Evolutionary conservation across 805 yeast genomes (phyloP).

Genomic region (Zygosaccharomyces siamensis): DNA sequence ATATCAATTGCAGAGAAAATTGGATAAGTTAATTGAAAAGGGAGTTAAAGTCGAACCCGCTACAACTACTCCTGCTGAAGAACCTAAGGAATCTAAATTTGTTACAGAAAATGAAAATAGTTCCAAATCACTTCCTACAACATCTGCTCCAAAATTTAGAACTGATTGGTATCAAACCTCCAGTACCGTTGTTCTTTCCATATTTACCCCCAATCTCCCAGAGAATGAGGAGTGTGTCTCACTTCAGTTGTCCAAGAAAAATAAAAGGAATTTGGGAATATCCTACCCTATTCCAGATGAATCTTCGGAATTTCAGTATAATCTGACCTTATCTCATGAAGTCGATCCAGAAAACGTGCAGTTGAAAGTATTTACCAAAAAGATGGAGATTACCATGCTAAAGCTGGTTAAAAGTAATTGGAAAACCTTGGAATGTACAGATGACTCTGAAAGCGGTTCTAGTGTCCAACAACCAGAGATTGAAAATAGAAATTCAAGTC

Average conservation of each 20-base stretch:
- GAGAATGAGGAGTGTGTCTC: constrained; percentile 36
- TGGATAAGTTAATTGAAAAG: constrained; percentile 16
- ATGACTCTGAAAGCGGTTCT: neutral
- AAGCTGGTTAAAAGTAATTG: constrained; percentile 48
- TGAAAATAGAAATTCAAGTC: neutral
- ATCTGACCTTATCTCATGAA: constrained; percentile 47
- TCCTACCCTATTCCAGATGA: constrained; percentile 21
- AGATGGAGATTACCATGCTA: constrained; percentile 60
- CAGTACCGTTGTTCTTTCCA: constrained; percentile 53
- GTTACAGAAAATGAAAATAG: neutral
- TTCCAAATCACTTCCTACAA: neutral
- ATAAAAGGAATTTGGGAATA: constrained; percentile 35
- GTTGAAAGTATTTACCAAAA: constrained; percentile 58
- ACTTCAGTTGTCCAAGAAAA: constrained; percentile 38
- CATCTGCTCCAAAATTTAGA: constrained; percentile 31
- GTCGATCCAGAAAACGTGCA: constrained; percentile 46
- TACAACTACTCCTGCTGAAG: neutral
- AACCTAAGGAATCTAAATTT: constrained; percentile 2
- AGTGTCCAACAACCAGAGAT: neutral
- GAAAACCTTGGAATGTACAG: constrained; percentile 41
- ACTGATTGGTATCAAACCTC: constrained; percentile 74
- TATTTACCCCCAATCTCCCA: constrained; percentile 66
- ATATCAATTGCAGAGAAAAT: constrained; percentile 17
- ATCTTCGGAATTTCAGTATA: constrained; percentile 54
- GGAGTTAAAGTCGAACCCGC: neutral